Evolutionary conservation across 2,329 filamentous ascomycete species (phyloP).

Genomic region (Annulohypoxylon truncatum): DNA sequence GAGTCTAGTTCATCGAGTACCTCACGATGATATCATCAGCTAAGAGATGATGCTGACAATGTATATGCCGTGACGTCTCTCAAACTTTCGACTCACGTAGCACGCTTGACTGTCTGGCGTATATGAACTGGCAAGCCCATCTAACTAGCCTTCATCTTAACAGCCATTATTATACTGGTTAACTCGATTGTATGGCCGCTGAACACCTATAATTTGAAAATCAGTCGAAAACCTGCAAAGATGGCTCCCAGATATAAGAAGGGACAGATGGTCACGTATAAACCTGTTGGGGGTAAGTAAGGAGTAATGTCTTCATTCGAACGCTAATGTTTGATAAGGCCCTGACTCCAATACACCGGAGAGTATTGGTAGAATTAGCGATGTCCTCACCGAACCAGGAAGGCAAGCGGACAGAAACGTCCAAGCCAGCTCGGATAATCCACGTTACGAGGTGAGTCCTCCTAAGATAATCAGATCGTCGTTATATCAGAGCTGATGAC

Average conservation of each 20-base stretch:
- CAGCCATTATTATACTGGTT: too few relatives aligned
- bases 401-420: conserved; percentile 35
- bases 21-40: conserved; percentile 32
- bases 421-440: conserved; percentile 30
- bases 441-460: conserved; percentile 36
- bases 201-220: background rate
- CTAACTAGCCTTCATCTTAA: too few relatives aligned
- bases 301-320: background rate
- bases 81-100: conserved; percentile 7
- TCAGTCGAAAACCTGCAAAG: background rate
- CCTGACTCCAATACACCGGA: conserved; percentile 34
- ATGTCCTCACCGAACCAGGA: conserved; percentile 38
- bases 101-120: background rate
- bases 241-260: conserved; percentile 40
- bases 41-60: conserved; percentile 29
- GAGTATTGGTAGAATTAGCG: conserved; percentile 30
- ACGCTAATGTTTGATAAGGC: conserved; percentile 15
- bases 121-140: conserved; percentile 15
- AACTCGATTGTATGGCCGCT: too few relatives aligned
- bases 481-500: background rate
- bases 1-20: conserved; percentile 8
- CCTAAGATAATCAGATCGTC: too few relatives aligned
- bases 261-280: conserved; percentile 38
- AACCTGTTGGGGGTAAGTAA: conserved; percentile 35
- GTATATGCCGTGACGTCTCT: conserved; percentile 24